Evolutionary conservation across 345 rosid species (phyloP), one percentile per base, ranked within the genome.

Genomic region (Pelargonium nanum): DNA sequence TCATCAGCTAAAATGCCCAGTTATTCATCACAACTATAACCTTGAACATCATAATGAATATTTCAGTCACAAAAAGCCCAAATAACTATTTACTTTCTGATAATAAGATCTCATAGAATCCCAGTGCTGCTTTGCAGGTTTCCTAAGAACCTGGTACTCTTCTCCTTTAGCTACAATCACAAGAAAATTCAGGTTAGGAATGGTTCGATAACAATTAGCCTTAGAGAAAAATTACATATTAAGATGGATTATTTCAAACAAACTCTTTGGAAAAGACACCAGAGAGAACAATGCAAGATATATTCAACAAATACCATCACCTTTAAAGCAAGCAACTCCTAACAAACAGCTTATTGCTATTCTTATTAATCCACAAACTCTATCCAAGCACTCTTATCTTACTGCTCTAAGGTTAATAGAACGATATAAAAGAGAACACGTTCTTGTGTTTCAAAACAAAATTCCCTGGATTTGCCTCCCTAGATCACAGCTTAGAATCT

Each of bases 61-160:
- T 56, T 58, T n/a, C 24, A 51, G 22, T 1, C 23, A 7, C 22
- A 65, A 22, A 34, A 21, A 64, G 28, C 25, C 48, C 28, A 9
- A n/a, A 12, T 22, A 55, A 67, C 50, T 44, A 54, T 25, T 69
- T 68, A 89, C 98, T 78, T 75, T 89, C 56, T 83, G 83, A 75
- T 83, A 78, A 76, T 68, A 74, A 17, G 93, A 74, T 69, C 65
- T 76, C 69, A 74, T 76, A 22, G 84, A 78, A 67, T 81, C 80
- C 95, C 93, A 87, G 73, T 83, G 95, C 58, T 75, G 80, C 20
- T 60, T 81, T 58, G 93, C 89, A 64, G 75, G 67, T 70, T 75
- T 70, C 77, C 96, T 80, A 55, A 77, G 71, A 32, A 69, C 64
- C 21, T 73, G 65, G 75, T 92, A 92, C 73, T 85, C 93, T 4